Base-by-base conservation (phyloP, 2,329 filamentous ascomycete genomes). In the Myriosclerotinia curreyana region DNA sequence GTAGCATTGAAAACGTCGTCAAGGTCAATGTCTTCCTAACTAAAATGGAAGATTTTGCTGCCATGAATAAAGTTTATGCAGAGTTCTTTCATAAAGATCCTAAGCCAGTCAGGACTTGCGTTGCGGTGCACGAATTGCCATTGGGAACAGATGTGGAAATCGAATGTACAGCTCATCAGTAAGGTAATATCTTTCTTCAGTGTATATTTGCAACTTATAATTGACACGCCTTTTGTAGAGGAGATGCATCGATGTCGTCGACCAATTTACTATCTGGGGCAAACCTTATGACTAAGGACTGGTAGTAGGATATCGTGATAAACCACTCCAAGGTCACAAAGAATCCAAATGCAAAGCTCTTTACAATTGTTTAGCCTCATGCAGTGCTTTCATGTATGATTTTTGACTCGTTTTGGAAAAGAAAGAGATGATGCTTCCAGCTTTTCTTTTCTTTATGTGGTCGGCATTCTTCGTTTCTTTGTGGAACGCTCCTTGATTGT, bases 11-110 rank as follows among this genome's bases (percentile, higher is more conserved):
- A 38, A 86, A 88, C 64, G 81, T 85, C 0, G 81, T 90, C 73
- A 89, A 90, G 75, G 82, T 87, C 66, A 89, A 88, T 69, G 79
- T 89, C 34, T 90, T 86, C 72, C 73, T 90, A 25, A 83, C 82
- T 1, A 80, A 82, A 65, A 90, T 90, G 86, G 78, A 82, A 54
- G 79, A 89, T 73, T 90, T 89, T 72, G 80, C 78, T 0, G 76
- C 78, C 12, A 81, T 87, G 76, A 86, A 86, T 66, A 80, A 81
- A 65, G 82, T 79, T 3, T 86, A 84, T 64, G 77, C 78, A 38
- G 78, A 81, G 70, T 79, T 81, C 65, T 82, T 83, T 65, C 72
- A 68, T 12, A 73, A 75, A 64, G 74, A 77, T 20, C 76, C 77
- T 1, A 81, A 80, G 73, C 81, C 81, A 14, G 80, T 82, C 66